Conservation (phyloP, 2,329 filamentous ascomycete genomes). For the Calonectria pseudoturangicola region DNA sequence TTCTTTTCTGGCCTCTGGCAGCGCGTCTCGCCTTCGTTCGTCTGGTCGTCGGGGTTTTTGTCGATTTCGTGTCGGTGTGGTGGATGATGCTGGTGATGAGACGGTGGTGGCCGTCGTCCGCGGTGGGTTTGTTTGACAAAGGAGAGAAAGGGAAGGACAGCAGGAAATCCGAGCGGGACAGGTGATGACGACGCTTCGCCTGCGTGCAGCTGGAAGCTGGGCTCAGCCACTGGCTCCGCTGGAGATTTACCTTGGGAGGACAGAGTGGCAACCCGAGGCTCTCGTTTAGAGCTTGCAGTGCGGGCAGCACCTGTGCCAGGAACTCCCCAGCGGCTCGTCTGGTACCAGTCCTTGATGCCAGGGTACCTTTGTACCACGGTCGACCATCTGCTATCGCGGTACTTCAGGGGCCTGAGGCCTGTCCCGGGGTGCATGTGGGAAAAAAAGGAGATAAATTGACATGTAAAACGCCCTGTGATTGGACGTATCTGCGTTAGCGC, state of each 20-base stretch:
- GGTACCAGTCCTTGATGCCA: slow-evolving; percentile 32
- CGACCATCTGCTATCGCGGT: slow-evolving; percentile 57
- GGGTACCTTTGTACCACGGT: slow-evolving; percentile 49
- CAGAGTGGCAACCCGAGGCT: slow-evolving; percentile 48
- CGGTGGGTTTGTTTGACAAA: slow-evolving; percentile 49
- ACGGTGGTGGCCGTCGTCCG: slow-evolving; percentile 25
- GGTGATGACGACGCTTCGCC: slow-evolving; percentile 46
- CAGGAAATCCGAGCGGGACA: slow-evolving; percentile 48
- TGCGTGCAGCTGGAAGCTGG: slow-evolving; percentile 28
- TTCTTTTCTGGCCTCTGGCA: not conserved
- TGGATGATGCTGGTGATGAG: slow-evolving; percentile 35
- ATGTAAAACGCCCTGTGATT: slow-evolving; percentile 60
- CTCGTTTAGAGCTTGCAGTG: slow-evolving; percentile 39
- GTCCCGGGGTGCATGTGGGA: slow-evolving; percentile 57
- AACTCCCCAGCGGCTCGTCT: slow-evolving; percentile 30
- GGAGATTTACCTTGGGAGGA: slow-evolving; percentile 36
- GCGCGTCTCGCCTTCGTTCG: slow-evolving; percentile 15
- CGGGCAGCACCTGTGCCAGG: slow-evolving; percentile 16
- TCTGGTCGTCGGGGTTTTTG: slow-evolving; percentile 19
- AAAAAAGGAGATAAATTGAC: slow-evolving; percentile 64
- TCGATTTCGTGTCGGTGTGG: slow-evolving; percentile 41
- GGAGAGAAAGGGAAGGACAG: slow-evolving; percentile 49
- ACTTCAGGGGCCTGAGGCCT: slow-evolving; percentile 63
- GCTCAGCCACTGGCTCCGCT: slow-evolving; percentile 39
- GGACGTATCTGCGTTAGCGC: slow-evolving; percentile 59